These are phyloP conservation scores for Penicillium oxalicum DNA, from an alignment of 2,329 filamentous ascomycete genomes.

Conservation along the genomic window DNA sequence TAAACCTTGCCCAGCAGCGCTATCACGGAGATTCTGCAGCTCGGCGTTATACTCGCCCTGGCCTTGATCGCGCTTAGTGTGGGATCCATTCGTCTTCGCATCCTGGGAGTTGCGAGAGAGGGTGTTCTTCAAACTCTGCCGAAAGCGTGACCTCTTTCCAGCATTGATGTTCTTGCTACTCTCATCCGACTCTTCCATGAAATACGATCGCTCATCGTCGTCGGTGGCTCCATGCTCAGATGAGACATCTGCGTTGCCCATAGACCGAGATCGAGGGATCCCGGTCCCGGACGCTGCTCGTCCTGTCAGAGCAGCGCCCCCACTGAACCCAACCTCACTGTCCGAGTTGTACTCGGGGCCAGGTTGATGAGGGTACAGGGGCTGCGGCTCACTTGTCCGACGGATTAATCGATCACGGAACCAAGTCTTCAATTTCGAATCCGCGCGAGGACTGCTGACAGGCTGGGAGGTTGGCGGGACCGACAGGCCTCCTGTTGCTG, in stretches of 20 bases:
- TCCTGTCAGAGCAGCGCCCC: constrained; percentile 17
- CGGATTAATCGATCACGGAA: constrained; percentile 28
- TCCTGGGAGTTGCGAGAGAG: constrained; percentile 19
- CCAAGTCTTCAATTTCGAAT: constrained; percentile 33
- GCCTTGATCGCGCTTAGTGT: constrained; percentile 5
- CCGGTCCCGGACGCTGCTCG: constrained; percentile 17
- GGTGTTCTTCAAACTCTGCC: constrained; percentile 24
- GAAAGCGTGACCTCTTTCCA: constrained; percentile 21
- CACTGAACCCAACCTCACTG: constrained; percentile 15
- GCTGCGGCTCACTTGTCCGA: constrained; percentile 22
- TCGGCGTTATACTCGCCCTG: constrained; percentile 14
- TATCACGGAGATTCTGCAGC: constrained; percentile 23
- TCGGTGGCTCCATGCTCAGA: constrained; percentile 7
- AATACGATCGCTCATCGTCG: constrained; percentile 7
- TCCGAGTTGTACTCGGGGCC: constrained; percentile 16
- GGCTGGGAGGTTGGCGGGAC: constrained; percentile 12
- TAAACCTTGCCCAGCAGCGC: constrained; percentile 27
- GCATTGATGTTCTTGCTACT: constrained; percentile 13
- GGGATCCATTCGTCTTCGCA: constrained; percentile 15
- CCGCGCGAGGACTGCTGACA: constrained; percentile 22
- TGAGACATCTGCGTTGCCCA: constrained; percentile 18
- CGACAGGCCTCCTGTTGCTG: constrained; percentile 2
- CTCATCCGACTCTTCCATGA: constrained; percentile 11
- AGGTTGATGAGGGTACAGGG: constrained; percentile 20
- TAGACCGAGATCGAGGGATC: constrained; percentile 30